phyloP scores from a whole-genome alignment of 202 grass and related monocot genomes.

The Panicum hallii region DNA sequence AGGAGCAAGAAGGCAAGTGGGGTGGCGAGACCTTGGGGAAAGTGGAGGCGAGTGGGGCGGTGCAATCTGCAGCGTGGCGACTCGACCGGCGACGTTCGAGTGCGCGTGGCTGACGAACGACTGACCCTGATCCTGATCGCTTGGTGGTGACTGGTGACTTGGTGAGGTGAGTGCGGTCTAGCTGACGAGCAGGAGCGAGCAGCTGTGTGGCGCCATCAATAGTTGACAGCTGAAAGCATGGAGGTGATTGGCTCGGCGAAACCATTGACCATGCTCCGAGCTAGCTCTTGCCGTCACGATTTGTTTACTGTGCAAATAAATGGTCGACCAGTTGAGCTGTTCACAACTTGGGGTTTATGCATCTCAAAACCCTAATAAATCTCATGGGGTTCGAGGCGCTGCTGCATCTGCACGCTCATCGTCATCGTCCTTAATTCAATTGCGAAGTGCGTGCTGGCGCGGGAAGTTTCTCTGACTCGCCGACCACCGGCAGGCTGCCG shows the following conservation, averaged over 20 bases:
- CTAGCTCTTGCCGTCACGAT: neutral
- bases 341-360: neutral
- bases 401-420: neutral
- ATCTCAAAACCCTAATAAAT: neutral
- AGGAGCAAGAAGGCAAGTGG: neutral
- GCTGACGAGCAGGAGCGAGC: neutral
- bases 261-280: neutral
- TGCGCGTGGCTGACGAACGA: neutral
- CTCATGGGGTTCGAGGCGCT: neutral
- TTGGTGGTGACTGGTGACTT: neutral
- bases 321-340: neutral
- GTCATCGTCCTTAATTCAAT: neutral
- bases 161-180: neutral
- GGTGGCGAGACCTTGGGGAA: slow-evolving; percentile 2
- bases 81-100: neutral
- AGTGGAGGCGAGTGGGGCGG: slow-evolving; percentile 5
- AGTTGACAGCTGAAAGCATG: neutral
- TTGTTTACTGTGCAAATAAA: neutral
- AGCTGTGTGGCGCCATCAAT: neutral
- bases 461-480: neutral
- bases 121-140: neutral
- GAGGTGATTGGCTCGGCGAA: neutral
- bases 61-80: slow-evolving; percentile 22
- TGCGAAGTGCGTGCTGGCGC: too few species aligned
- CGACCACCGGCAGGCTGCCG: neutral